Conservation (phyloP, 139 green algal species). For the Diplosphaera chodatii region DNA sequence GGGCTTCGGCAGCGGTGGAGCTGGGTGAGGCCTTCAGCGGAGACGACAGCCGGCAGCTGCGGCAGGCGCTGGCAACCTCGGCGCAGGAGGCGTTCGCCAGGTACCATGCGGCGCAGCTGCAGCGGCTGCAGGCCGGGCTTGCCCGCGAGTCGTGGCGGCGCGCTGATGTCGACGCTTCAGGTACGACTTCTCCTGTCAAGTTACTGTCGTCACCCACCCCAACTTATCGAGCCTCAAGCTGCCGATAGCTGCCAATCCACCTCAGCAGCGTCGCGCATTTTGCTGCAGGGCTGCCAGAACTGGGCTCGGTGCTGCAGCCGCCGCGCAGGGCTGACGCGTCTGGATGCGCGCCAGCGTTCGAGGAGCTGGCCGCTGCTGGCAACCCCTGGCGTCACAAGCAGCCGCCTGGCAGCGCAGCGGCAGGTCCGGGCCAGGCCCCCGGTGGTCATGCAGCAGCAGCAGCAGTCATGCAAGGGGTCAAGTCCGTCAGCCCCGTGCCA, state of each 20-base stretch:
- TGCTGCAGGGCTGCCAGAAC: background rate
- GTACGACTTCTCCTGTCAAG: background rate
- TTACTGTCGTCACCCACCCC: too few relatives aligned
- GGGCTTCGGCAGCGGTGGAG: conserved; percentile 25
- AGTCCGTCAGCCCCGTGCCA: too few relatives aligned
- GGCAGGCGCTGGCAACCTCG: conserved; percentile 23
- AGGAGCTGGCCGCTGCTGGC: conserved; percentile 10
- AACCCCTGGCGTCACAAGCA: conserved; percentile 24
- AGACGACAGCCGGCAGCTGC: conserved; percentile 14
- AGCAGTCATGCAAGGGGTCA: too few relatives aligned
- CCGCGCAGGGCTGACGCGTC: background rate
- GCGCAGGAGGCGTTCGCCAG: background rate
- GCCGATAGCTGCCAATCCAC: too few relatives aligned
- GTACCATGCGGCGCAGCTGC: conserved; percentile 31
- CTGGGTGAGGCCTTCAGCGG: conserved; percentile 37
- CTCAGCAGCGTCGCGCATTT: too few relatives aligned
- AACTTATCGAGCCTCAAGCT: too few relatives aligned
- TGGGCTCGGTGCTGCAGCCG: background rate
- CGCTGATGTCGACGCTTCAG: conserved; percentile 9
- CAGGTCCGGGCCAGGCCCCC: too few relatives aligned
- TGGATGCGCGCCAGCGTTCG: conserved; percentile 1
- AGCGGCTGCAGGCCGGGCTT: conserved; percentile 34
- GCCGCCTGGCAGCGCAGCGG: background rate
- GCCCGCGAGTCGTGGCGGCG: conserved; percentile 38
- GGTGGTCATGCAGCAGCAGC: too few relatives aligned